Evolutionary conservation across 2,329 filamentous ascomycete genomes (phyloP).

Genomic region (Aspergillus novofumigatus): DNA sequence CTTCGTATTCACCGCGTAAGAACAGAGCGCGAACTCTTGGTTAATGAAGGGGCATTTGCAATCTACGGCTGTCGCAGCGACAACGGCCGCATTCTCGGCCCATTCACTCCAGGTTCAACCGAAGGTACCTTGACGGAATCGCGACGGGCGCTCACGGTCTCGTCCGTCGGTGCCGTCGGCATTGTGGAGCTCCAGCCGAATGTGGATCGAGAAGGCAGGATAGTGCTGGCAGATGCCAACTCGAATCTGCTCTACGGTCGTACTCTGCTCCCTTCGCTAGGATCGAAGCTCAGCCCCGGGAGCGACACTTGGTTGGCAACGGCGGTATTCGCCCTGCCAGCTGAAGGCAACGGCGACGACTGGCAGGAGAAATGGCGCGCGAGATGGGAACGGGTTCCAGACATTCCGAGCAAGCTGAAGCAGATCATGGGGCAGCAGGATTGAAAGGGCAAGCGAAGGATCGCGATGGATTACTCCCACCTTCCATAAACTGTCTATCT

Average conservation of each 20-base stretch:
- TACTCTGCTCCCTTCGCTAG: conserved; percentile 67
- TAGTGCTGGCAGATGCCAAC: conserved; percentile 74
- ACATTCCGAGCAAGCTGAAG: conserved; percentile 58
- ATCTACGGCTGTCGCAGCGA: conserved; percentile 58
- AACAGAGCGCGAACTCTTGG: conserved; percentile 57
- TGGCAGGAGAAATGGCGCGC: conserved; percentile 48
- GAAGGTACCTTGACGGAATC: conserved; percentile 41
- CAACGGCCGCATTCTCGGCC: conserved; percentile 53
- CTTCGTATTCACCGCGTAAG: conserved; percentile 33
- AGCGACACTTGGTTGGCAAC: conserved; percentile 64
- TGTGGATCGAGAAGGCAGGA: conserved; percentile 52
- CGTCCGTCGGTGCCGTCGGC: conserved; percentile 49
- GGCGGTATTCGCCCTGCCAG: conserved; percentile 67
- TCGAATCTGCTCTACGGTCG: conserved; percentile 70
- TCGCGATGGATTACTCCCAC: background rate
- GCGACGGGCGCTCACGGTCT: conserved; percentile 41
- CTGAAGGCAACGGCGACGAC: conserved; percentile 28
- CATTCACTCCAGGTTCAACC: conserved; percentile 32
- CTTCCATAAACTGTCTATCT: background rate
- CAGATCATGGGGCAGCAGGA: conserved; percentile 43
- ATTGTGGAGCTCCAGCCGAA: conserved; percentile 43
- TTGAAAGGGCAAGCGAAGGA: conserved; percentile 1
- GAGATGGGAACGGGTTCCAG: conserved; percentile 58
- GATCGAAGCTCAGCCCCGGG: conserved; percentile 56
- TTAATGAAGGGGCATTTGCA: conserved; percentile 71